These are phyloP conservation scores for Peronospora tabacina DNA, from an alignment of 352 stramenopile genomes.

Conservation along the genomic window DNA sequence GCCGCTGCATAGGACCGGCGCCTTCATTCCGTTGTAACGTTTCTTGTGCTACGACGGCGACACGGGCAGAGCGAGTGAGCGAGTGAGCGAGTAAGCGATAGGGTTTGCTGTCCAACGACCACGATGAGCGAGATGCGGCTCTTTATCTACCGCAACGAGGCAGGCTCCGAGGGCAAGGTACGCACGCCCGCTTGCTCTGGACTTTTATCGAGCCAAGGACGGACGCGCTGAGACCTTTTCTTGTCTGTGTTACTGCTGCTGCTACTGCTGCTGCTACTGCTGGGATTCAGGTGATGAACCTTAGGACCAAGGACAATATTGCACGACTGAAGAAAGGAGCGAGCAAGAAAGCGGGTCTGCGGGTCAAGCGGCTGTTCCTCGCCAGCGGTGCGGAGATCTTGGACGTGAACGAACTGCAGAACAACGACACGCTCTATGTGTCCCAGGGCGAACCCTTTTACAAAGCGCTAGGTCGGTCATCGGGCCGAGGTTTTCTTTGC, in stretches of 20 bases:
- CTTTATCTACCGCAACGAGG: slow-evolving; percentile 86
- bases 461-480: slow-evolving; percentile 61
- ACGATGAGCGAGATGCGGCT: slow-evolving; percentile 76
- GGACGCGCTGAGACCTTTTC: not conserved
- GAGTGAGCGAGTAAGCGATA: no score
- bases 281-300: slow-evolving; percentile 75
- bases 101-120: slow-evolving; percentile 4
- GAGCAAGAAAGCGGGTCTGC: slow-evolving; percentile 79
- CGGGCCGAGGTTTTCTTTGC: no score
- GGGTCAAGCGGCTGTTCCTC: slow-evolving; percentile 72
- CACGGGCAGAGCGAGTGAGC: no score
- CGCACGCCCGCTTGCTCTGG: no score
- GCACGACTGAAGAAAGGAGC: slow-evolving; percentile 71
- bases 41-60: no score
- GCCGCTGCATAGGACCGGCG: slow-evolving; percentile 7
- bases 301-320: slow-evolving; percentile 65
- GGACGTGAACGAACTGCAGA: slow-evolving; percentile 82
- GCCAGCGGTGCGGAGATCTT: slow-evolving; percentile 77
- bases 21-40: slow-evolving; percentile 28
- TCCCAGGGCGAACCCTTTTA: slow-evolving; percentile 82
- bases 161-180: slow-evolving; percentile 73
- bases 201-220: not conserved
- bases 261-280: no score
- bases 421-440: slow-evolving; percentile 86
- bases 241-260: not conserved